Evolutionary conservation across 768 basidiomycete genomes (phyloP).

Genomic region (Hericium erinaceus): DNA sequence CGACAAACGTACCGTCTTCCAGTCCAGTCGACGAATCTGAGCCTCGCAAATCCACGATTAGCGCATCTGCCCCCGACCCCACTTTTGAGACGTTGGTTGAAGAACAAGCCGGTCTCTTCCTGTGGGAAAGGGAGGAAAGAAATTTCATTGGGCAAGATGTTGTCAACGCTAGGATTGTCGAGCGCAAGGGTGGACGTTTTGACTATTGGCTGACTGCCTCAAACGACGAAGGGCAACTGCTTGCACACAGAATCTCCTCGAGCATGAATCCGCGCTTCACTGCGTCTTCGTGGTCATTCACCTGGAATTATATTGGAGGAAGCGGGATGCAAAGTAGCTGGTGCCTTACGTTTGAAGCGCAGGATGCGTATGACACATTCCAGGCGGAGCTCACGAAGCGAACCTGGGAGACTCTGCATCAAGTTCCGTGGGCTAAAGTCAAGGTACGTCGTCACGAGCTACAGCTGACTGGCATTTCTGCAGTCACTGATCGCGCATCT

Average conservation of each 20-base stretch:
- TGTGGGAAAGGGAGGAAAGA: conserved; percentile 45
- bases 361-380: conserved; percentile 51
- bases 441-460: conserved; percentile 41
- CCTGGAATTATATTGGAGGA: conserved; percentile 75
- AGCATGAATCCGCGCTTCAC: conserved; percentile 71
- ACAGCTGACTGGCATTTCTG: background rate
- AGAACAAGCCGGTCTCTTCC: conserved; percentile 43
- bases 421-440: conserved; percentile 65
- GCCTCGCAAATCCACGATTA: conserved; percentile 2
- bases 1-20: no score
- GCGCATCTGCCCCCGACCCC: conserved; percentile 8
- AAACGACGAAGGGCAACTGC: conserved; percentile 35
- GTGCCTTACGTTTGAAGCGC: conserved; percentile 61
- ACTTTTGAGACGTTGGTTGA: conserved; percentile 21
- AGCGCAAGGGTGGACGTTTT: conserved; percentile 35
- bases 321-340: conserved; percentile 59
- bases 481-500: background rate
- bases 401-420: conserved; percentile 76
- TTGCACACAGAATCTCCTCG: conserved; percentile 54
- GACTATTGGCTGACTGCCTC: conserved; percentile 53
- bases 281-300: conserved; percentile 56
- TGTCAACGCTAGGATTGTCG: conserved; percentile 37
- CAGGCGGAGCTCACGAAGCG: conserved; percentile 55
- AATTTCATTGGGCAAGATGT: conserved; percentile 43
- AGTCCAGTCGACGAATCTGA: background rate